Base-by-base conservation (phyloP, 208 protist species). In the Wallacemonas sp. region DNA sequence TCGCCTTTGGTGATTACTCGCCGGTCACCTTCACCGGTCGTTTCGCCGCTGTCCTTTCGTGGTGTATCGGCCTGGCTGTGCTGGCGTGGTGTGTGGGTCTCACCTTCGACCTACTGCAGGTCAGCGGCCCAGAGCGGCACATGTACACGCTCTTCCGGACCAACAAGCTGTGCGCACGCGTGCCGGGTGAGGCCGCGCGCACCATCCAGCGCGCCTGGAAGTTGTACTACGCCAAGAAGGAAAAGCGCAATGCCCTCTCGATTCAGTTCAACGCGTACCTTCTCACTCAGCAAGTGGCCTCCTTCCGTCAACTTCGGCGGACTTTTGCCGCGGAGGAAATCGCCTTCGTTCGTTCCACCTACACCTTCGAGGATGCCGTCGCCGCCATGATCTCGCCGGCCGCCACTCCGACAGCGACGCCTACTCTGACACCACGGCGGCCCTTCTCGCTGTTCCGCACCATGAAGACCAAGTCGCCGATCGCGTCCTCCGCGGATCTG, bases 151-250 rank as follows among this genome's bases (percentile, higher is more conserved):
- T 91, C 41, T 88, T 91, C 63, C 67, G 67, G 39, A 76, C 73
- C 19, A 91, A 91, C 67, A 74, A 81, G 64, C 63, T 86, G 33
- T 88, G 79, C 36, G 78, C 48, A 22, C 33, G 42, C n/a, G 24
- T 90, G 26, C 86, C 86, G 4, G 55, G 62, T 24, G 78, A 85
- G 60, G 83, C 86, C 8, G 83, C 83, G 19, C 68, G 71, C 38
- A 76, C 75, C 30, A 83, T 92, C 50, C 86, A 92, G 62, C 82
- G 83, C 2, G 65, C 80, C 17, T 92, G 79, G 76, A 80, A 73
- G 62, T 65, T 89, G 30, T 73, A 83, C 64, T 44, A 68, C 15
- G 79, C 78, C 27, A 76, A 76, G 68, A 68, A 73, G 12, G 67
- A 80, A 4, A 5, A 58, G 30, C 71, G 72, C 50, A 74, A 70